Evolutionary conservation across 176 grass and related monocot genomes (phyloP), one percentile per base, ranked within the genome.

Genomic region (Triticum dicoccoides): DNA sequence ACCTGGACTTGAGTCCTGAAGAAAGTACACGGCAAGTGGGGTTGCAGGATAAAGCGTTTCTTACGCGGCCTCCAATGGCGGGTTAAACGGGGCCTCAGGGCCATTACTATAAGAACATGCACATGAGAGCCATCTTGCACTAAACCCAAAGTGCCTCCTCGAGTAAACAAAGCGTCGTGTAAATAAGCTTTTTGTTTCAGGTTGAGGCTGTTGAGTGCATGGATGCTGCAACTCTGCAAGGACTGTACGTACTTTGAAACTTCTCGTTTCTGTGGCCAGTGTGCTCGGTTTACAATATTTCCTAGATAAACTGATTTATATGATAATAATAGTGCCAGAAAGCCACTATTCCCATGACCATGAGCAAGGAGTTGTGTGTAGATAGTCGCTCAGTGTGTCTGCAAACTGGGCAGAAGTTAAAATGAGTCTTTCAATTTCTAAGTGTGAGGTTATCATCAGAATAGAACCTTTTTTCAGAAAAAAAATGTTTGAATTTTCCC

Each of bases 231-330:
- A 70, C 8, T 4, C 18, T 41, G 21, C 37, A 8, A 8, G 38
- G 3, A 42, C 39, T 20, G 83, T 44, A 87, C 79, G 68, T 80
- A 11, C 76, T 76, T 87, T 76, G 85, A 87, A 84, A 67, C 85
- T 76, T 91, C 80, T 59, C 17, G 24, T 49, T 29, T 23, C 37
- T 61, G 23, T 80, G 32, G 59, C 58, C 76, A 30, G 75, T 73
- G 45, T 89, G 30, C 54, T 74, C 82, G 63, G 42, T 65, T 20
- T 56, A 61, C 21, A 61, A 18, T 33, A 56, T 15, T 56, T 77
- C 13, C 35, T 63, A n/a, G 47, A 56, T 7, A 88, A 69, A 58
- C 15, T 33, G 7, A 8, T 73, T 63, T 29, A 5, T 75, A 59
- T 8, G 14, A 80, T 77, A 58, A 51, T 82, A 49, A 49, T 14